Conservation (phyloP, 2,329 filamentous ascomycete species). For the Claviceps sp. region DNA sequence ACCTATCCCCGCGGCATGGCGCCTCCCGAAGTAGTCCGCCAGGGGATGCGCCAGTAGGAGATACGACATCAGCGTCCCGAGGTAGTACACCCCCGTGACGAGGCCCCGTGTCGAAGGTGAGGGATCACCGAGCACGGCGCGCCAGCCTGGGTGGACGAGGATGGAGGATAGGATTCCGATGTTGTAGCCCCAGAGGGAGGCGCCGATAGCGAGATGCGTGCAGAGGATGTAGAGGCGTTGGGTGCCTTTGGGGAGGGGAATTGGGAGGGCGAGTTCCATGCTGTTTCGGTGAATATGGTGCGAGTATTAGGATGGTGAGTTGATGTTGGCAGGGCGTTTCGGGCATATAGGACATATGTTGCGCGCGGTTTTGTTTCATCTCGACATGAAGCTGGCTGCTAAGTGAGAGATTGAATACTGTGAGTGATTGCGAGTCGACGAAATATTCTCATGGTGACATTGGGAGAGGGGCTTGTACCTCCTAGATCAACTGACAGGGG, state of each 20-base stretch:
- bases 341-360: too few species aligned
- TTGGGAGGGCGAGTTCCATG: background rate
- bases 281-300: background rate
- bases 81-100: conserved; percentile 44
- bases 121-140: conserved; percentile 29
- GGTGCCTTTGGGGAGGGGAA: conserved; percentile 6
- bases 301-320: background rate
- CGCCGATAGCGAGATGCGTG: conserved; percentile 40
- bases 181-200: conserved; percentile 46
- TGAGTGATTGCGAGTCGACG: background rate
- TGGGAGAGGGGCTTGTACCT: too few species aligned
- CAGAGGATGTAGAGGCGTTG: conserved; percentile 32
- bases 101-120: conserved; percentile 33
- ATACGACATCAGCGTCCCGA: conserved; percentile 42
- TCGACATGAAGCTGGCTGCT: too few species aligned
- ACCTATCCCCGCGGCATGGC: conserved; percentile 35
- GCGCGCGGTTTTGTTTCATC: too few species aligned
- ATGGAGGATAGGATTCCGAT: conserved; percentile 43
- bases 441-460: too few species aligned
- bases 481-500: too few species aligned
- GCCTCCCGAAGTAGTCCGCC: conserved; percentile 37
- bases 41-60: conserved; percentile 38
- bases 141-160: conserved; percentile 42
- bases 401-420: too few species aligned
- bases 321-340: too few species aligned